Evolutionary conservation across 1,284 basidiomycete species (phyloP).

Genomic region (Phylloboletellus chloephorus): DNA sequence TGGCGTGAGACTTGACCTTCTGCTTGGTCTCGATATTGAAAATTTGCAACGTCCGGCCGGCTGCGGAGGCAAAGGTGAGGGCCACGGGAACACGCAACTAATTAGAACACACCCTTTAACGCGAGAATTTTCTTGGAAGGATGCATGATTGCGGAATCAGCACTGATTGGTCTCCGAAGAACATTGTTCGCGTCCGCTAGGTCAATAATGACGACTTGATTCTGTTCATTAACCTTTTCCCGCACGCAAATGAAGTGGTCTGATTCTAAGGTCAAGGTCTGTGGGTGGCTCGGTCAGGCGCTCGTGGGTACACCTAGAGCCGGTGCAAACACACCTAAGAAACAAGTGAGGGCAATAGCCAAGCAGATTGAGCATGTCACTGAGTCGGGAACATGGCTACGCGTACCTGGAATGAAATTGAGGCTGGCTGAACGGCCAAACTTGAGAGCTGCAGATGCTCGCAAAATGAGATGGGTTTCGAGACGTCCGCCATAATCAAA

Average conservation of each 20-base stretch:
- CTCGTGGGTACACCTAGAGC: constrained; percentile 1
- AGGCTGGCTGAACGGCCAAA: constrained; percentile 92
- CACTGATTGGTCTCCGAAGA: constrained; percentile 93
- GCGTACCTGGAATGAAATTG: constrained; percentile 93
- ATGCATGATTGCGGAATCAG: constrained; percentile 98
- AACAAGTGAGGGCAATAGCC: constrained; percentile 9
- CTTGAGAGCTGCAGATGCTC: constrained; percentile 93
- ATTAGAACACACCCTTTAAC: constrained; percentile 66
- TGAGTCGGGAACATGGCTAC: constrained; percentile 27
- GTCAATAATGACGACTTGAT: constrained; percentile 97
- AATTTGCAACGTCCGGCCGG: constrained; percentile 91
- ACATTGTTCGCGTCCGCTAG: constrained; percentile 94
- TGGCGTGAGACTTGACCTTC: constrained; percentile 95
- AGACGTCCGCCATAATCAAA: constrained; percentile 37
- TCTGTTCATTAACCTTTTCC: constrained; percentile 85
- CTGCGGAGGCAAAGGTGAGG: constrained; percentile 38
- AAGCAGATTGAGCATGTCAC: constrained; percentile 29
- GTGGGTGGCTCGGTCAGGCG: constrained; percentile 12
- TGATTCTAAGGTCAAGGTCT: constrained; percentile 91
- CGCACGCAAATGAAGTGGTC: constrained; percentile 96
- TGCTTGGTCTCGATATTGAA: constrained; percentile 98
- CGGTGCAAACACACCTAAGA: constrained; percentile 18
- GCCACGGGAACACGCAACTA: background rate
- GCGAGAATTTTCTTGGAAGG: constrained; percentile 96
- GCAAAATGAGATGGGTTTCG: constrained; percentile 78